Evolutionary conservation across 441 rosid genomes (phyloP).

Genomic region (Adansonia madagascariensis): DNA sequence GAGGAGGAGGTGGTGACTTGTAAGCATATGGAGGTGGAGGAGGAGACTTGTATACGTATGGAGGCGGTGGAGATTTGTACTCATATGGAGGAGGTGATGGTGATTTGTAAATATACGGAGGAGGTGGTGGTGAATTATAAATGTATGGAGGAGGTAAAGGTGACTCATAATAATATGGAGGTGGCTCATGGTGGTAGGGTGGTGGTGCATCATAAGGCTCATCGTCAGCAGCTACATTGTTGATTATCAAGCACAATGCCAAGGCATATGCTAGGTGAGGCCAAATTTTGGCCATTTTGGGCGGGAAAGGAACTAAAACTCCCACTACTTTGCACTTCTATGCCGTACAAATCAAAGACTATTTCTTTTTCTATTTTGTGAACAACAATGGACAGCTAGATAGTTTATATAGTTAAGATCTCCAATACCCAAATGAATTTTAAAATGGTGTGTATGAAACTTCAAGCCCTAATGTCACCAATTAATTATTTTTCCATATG

Average conservation of each 20-base stretch:
- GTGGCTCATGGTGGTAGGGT: background rate
- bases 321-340: conserved; percentile 16
- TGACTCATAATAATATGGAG: background rate
- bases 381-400: background rate
- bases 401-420: background rate
- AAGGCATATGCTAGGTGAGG: background rate
- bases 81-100: background rate
- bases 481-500: background rate
- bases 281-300: background rate
- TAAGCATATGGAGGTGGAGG: background rate
- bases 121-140: background rate
- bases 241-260: background rate
- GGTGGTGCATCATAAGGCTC: background rate
- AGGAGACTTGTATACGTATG: background rate
- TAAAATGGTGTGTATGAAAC: background rate
- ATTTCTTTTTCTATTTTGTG: background rate
- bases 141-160: conserved; percentile 4
- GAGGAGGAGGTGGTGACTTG: no score
- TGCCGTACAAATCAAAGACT: conserved; percentile 29
- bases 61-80: background rate
- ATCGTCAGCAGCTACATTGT: background rate
- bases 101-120: background rate
- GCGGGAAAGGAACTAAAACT: background rate
- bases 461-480: background rate
- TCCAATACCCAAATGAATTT: background rate